Evolutionary conservation across 2,329 filamentous ascomycete genomes (phyloP), one percentile per base, ranked within the genome.

Genomic region (Colletotrichum euphorbiae): DNA sequence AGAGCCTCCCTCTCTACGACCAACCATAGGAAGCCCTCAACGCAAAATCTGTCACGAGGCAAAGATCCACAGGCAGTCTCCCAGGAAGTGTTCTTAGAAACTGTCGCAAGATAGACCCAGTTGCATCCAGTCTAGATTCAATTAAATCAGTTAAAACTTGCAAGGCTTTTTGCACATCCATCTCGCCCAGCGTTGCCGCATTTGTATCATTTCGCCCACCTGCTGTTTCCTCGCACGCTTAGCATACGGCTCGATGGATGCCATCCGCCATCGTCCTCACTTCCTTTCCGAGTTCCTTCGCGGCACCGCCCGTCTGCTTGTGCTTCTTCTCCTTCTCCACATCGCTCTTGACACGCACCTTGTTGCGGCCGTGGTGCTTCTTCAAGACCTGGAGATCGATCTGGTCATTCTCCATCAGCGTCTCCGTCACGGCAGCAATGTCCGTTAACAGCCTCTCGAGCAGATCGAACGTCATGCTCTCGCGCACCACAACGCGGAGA

Each of bases 401-500:
- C 61, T 71, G 33, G n/a, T 71, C 70, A 5, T 71, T 65, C 33
- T 69, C 80, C 75, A 91, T 89, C 66, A 91, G 75, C 50, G 77
- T 82, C 79, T 91, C 86, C 3, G 89, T 91, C 6, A 89, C 85
- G 8, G 81, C 75, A 67, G 85, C 83, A 36, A 91, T 84, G 74
- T 91, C 89, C 1, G 82, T 79, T 45, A 92, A 84, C 28, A 92
- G 79, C 2, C 86, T 79, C 75, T 91, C 88, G 28, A 92, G 80
- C 54, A 92, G 80, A 74, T 91, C 89, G n/a, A 91, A 78, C n/a
- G 83, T 87, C 86, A 92, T 87, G 72, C 81, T 88, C 77, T 92
- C 89, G 51, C 90, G 83, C 6, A 92, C 83, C 3, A 91, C 90
- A 0, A 91, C 84, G n/a, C 90, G 81, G 60, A 92, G 77, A 69